Evolutionary conservation across 2,329 filamentous ascomycete species (phyloP).

Genomic region (Aureobasidium sp.): DNA sequence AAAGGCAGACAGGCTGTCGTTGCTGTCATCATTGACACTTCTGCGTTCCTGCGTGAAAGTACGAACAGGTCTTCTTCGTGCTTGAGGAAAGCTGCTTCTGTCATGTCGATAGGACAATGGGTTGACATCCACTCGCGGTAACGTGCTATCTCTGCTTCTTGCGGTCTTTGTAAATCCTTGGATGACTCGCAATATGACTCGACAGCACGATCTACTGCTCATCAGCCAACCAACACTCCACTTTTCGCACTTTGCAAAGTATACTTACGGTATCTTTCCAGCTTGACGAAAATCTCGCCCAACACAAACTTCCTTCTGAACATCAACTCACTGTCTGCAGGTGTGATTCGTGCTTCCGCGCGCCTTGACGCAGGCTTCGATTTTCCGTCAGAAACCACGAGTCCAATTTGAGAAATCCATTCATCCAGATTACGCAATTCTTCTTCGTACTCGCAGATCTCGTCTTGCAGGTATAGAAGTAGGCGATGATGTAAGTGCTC

Average conservation of each 20-base stretch:
- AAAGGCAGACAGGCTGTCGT: neutral
- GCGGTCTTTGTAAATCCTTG: constrained; percentile 43
- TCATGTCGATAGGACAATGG: constrained; percentile 47
- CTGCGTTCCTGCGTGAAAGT: constrained; percentile 16
- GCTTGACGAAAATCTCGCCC: constrained; percentile 55
- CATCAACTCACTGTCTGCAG: constrained; percentile 45
- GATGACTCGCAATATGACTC: constrained; percentile 48
- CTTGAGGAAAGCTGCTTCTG: constrained; percentile 54
- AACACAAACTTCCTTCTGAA: constrained; percentile 53
- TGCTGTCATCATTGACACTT: neutral
- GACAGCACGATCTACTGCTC: constrained; percentile 47
- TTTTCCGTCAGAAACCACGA: constrained; percentile 16
- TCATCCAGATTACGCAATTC: constrained; percentile 64
- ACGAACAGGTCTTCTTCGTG: constrained; percentile 46
- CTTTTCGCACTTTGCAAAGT: neutral
- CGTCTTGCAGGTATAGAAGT: constrained; percentile 75
- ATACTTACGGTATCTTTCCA: constrained; percentile 58
- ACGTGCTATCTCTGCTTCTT: constrained; percentile 41
- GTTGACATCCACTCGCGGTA: constrained; percentile 50
- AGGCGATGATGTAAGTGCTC: constrained; percentile 74
- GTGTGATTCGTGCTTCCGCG: constrained; percentile 40
- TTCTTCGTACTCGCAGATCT: constrained; percentile 72
- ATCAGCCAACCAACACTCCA: constrained; percentile 16
- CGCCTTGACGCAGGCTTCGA: constrained; percentile 50
- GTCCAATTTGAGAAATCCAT: constrained; percentile 37